Percentiles rank a stretch among this genome's conserved stretches.
Conservation (phyloP, 768 basidiomycete genomes). For the Mycena rebaudengoi region DNA sequence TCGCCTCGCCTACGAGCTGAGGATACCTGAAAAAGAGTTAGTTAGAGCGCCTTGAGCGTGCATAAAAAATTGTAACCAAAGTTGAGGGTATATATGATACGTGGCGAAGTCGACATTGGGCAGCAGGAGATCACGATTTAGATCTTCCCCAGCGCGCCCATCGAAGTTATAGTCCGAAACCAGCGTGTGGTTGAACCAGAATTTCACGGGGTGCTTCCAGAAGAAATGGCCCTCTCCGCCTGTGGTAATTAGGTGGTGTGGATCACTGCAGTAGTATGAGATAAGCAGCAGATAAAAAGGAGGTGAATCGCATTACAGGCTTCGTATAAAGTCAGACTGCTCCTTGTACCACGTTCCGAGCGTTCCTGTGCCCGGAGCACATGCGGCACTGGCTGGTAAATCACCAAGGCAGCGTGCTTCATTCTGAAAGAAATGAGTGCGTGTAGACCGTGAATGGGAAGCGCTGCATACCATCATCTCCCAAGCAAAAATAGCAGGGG, state of each 20-base stretch:
- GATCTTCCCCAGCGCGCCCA: constrained; percentile 65
- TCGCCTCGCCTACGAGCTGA: constrained; percentile 37
- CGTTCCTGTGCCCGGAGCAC: constrained; percentile 55
- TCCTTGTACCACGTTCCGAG: constrained; percentile 60
- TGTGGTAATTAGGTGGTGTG: constrained; percentile 61
- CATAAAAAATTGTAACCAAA: constrained; percentile 39
- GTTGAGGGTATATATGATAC: constrained; percentile 57
- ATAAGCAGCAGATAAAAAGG: neutral
- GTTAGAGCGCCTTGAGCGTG: neutral
- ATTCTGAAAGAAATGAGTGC: constrained; percentile 38
- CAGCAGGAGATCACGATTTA: constrained; percentile 54
- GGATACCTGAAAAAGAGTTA: constrained; percentile 42
- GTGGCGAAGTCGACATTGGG: constrained; percentile 65
- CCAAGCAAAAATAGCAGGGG: constrained; percentile 65
- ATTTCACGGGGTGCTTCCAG: constrained; percentile 50
- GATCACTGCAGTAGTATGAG: constrained; percentile 46
- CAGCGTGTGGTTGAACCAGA: constrained; percentile 45
- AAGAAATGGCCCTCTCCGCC: constrained; percentile 67
- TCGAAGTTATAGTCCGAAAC: constrained; percentile 68
- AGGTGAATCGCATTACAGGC: constrained; percentile 49
- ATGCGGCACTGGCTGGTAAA: constrained; percentile 56
- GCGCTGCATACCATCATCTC: constrained; percentile 52
- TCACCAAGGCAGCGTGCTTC: constrained; percentile 65
- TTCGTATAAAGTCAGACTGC: constrained; percentile 60
- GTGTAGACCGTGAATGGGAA: neutral